Evolutionary conservation across 2,329 filamentous ascomycete species (phyloP).

Genomic region (Metarhizium brunneum): DNA sequence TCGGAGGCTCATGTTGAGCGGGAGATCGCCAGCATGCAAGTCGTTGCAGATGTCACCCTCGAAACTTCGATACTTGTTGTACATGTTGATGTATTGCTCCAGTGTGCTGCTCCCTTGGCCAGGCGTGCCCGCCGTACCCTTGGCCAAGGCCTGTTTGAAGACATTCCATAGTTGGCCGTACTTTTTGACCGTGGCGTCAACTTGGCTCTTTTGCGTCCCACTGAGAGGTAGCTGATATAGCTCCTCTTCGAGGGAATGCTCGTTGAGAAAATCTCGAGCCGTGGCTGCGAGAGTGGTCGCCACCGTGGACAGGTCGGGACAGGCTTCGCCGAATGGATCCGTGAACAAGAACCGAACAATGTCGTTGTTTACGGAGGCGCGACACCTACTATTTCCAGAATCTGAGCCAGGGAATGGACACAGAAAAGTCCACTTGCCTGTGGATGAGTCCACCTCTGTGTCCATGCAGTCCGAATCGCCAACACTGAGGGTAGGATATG

Average conservation of each 20-base stretch:
- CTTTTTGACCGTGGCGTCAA: constrained; percentile 16
- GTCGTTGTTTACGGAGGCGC: constrained; percentile 21
- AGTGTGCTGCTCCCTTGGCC: constrained; percentile 18
- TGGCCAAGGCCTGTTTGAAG: constrained; percentile 22
- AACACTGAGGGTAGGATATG: constrained; percentile 21
- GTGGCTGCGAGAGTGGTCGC: constrained; percentile 21
- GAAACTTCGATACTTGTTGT: constrained; percentile 20
- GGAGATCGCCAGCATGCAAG: constrained; percentile 20
- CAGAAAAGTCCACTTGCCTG: constrained; percentile 24
- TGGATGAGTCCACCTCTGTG: constrained; percentile 16
- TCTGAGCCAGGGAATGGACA: constrained; percentile 25
- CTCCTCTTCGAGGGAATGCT: constrained; percentile 15
- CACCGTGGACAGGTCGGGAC: constrained; percentile 24
- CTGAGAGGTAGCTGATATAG: constrained; percentile 16
- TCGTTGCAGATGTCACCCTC: constrained; percentile 24
- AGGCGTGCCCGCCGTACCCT: constrained; percentile 7
- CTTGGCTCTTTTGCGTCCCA: constrained; percentile 11
- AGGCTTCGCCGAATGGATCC: constrained; percentile 26
- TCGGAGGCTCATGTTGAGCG: constrained; percentile 22
- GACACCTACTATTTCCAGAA: constrained; percentile 19
- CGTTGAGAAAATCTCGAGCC: constrained; percentile 19
- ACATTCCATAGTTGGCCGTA: constrained; percentile 21
- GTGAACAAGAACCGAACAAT: constrained; percentile 23
- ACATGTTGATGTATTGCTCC: constrained; percentile 21
- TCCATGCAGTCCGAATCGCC: constrained; percentile 22